phyloP scores from a whole-genome alignment of 345 rosid species.

The Salix viminalis region DNA sequence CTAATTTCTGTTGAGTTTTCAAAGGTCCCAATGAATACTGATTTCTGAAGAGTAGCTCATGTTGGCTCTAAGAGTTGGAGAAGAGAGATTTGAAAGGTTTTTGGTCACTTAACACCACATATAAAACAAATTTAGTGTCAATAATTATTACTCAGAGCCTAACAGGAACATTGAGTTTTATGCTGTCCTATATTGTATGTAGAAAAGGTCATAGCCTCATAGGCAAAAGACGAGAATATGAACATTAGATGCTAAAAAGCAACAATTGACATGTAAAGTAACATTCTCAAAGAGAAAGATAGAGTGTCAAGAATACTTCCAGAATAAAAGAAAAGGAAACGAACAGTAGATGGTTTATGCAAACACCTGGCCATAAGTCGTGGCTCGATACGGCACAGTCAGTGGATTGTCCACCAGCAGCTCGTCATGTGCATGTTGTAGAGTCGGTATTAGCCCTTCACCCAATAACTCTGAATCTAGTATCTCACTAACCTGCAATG shows the following conservation, averaged over 20 bases:
- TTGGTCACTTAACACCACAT: not conserved
- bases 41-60: not conserved
- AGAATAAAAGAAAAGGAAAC: not conserved
- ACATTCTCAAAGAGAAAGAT: not conserved
- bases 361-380: conserved; percentile 81
- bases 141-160: not conserved
- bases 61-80: not conserved
- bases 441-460: conserved; percentile 90
- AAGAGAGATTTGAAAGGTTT: too few relatives aligned
- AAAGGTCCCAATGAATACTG: not conserved
- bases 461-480: conserved; percentile 91
- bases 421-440: conserved; percentile 83
- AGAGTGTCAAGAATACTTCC: not conserved
- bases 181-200: not conserved
- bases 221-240: not conserved
- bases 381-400: conserved; percentile 72
- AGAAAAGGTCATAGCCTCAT: not conserved
- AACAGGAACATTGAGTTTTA: not conserved
- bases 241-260: not conserved
- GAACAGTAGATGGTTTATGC: not conserved
- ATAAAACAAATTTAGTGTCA: not conserved
- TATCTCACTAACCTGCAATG: conserved; percentile 82
- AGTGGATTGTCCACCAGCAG: conserved; percentile 72
- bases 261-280: not conserved
- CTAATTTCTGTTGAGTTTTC: not conserved